Evolutionary conservation across 805 yeast species (phyloP), one percentile per base, ranked within the genome.

Genomic region (Candida adriatica): DNA sequence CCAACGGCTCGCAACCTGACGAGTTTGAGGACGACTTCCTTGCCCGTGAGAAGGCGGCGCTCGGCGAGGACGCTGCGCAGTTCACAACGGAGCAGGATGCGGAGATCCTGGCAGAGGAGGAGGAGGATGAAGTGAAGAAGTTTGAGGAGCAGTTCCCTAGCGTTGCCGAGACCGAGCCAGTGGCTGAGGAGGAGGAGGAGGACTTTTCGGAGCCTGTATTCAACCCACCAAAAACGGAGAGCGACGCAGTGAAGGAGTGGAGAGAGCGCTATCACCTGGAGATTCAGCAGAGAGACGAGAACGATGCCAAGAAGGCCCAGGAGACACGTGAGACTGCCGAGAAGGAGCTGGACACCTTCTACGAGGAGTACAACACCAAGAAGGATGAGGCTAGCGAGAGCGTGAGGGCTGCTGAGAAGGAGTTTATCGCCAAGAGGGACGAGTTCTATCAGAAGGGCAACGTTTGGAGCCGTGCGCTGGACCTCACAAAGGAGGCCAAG

Each of bases 281-380:
- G 55, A 78, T 90, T 39, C 64, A 70, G 33, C 75, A 83, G 50
- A 73, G 94, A 52, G 97, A 90, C 51, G 78, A 70, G 45, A 74
- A 73, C 41, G 79, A 81, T 46, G 63, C 62, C 14, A 63, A 73
- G 45, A 81, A 74, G 55, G 73, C 80, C 51, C 64, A 64, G 18
- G 85, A 77, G 38, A 68, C 86, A 37, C 71, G 80, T 34, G 70
- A 73, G 31, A 79, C 79, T 41, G 97, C 97, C 8, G 73, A 75
- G 50, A 75, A 77, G 54, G 78, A 86, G 33, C 75, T 87, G 50
- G 96, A 90, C 55, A 95, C 83, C 42, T 90, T 90, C 58, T 90
- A 90, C 58, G 95, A 85, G 48, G 79, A 79, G 52, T 90, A 90
- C 67, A 87, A 85, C 62, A 66, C 69, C 52, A 88, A 88, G 64